Conservation (phyloP, 2,329 filamentous ascomycete species). For the Daldinia sp. region DNA sequence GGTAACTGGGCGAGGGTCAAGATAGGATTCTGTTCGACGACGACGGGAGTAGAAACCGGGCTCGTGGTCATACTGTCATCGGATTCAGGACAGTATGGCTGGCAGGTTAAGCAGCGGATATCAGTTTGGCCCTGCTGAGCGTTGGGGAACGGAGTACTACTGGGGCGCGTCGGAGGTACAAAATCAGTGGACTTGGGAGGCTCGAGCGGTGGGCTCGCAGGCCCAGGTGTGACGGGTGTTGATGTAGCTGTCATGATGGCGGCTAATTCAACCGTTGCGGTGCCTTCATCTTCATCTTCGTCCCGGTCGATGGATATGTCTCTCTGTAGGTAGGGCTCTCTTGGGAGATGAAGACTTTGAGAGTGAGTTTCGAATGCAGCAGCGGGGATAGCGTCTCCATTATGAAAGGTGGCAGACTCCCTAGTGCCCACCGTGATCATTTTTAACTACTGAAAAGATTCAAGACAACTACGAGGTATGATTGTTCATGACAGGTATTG, state of each 20-base stretch:
- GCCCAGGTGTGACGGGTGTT: conserved; percentile 67
- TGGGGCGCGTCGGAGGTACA: conserved; percentile 65
- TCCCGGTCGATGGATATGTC: conserved; percentile 48
- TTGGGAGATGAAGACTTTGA: conserved; percentile 44
- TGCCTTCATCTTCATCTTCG: conserved; percentile 54
- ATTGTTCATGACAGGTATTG: conserved; percentile 44
- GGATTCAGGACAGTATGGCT: conserved; percentile 51
- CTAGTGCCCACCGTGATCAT: conserved; percentile 45
- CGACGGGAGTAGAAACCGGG: conserved; percentile 43
- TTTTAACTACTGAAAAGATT: conserved; percentile 32
- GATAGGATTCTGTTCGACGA: conserved; percentile 47
- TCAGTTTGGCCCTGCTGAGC: conserved; percentile 63
- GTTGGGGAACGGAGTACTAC: conserved; percentile 71
- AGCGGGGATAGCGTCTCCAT: conserved; percentile 42
- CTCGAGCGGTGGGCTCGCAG: conserved; percentile 64
- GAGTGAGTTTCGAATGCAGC: conserved; percentile 47
- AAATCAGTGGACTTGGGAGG: conserved; percentile 62
- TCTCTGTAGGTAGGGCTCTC: conserved; percentile 48
- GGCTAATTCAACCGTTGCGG: conserved; percentile 58
- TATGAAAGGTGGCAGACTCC: conserved; percentile 43
- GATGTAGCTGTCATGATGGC: conserved; percentile 62
- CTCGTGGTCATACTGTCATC: conserved; percentile 47
- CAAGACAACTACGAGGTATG: conserved; percentile 26
- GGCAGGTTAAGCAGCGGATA: conserved; percentile 57
- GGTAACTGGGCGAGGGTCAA: conserved; percentile 68